Percentiles rank a stretch among this genome's conserved stretches.
Evolutionary conservation across 2,329 filamentous ascomycete genomes (phyloP).

Genomic region (Colletotrichum sp.): DNA sequence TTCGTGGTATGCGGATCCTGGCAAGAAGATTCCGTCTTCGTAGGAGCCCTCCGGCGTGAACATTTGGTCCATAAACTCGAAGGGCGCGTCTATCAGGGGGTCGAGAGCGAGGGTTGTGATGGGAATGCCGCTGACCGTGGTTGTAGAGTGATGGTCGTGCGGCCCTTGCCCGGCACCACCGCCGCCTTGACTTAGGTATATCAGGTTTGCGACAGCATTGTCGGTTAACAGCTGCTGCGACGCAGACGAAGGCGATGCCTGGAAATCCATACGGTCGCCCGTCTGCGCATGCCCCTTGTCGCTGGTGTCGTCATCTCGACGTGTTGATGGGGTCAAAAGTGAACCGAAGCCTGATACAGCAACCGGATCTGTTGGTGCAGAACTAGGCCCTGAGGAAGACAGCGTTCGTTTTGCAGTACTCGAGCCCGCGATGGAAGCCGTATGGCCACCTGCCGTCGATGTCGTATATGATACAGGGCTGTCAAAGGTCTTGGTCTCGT

Average conservation of each 20-base stretch:
- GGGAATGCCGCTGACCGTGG: neutral
- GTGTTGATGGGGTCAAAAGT: neutral
- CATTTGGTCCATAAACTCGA: conserved; percentile 27
- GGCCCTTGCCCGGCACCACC: conserved; percentile 23
- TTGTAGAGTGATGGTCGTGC: neutral
- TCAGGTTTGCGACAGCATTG: conserved; percentile 38
- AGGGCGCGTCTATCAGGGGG: conserved; percentile 10
- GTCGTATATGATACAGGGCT: conserved; percentile 11
- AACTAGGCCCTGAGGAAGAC: neutral
- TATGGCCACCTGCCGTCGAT: neutral
- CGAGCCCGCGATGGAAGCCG: neutral
- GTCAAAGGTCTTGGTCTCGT: neutral
- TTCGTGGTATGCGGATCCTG: conserved; percentile 51
- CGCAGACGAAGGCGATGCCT: conserved; percentile 25
- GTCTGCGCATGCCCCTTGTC: neutral
- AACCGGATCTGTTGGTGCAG: neutral
- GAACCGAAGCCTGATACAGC: neutral
- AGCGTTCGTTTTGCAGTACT: neutral
- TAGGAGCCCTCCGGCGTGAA: conserved; percentile 36
- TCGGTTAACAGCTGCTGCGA: conserved; percentile 33
- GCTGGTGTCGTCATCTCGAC: neutral
- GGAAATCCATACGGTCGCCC: neutral
- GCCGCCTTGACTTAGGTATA: conserved; percentile 35
- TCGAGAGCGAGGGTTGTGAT: conserved; percentile 12
- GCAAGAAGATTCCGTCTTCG: conserved; percentile 49